phyloP scores from a whole-genome alignment of 2,329 filamentous ascomycete species.

The Pseudohalonectria lignicola region DNA sequence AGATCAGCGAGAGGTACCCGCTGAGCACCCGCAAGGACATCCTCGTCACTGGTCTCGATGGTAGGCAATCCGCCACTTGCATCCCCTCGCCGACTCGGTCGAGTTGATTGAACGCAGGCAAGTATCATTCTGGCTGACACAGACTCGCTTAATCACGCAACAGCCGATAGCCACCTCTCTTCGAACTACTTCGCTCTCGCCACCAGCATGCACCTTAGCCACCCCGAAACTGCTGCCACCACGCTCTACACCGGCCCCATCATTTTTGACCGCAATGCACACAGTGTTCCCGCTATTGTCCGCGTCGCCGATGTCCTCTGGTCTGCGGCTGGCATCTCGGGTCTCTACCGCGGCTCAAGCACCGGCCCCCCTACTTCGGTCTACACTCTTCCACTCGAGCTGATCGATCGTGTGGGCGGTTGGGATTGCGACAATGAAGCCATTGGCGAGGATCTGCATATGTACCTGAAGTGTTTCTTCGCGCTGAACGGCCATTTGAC shows the following conservation, averaged over 20 bases:
- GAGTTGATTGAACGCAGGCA: conserved; percentile 1
- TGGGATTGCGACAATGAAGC: conserved; percentile 63
- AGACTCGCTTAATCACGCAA: conserved; percentile 10
- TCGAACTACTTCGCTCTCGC: conserved; percentile 57
- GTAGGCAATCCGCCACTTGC: no score
- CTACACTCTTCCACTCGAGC: conserved; percentile 56
- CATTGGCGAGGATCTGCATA: conserved; percentile 67
- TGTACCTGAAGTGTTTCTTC: conserved; percentile 72
- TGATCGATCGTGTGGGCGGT: conserved; percentile 58
- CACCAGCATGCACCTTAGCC: conserved; percentile 48
- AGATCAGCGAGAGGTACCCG: conserved; percentile 51
- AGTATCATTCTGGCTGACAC: conserved; percentile 14
- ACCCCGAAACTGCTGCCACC: conserved; percentile 48
- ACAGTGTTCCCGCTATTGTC: conserved; percentile 55
- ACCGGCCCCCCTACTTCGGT: conserved; percentile 64
- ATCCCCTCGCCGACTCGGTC: neutral
- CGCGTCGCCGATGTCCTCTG: conserved; percentile 63
- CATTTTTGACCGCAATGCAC: conserved; percentile 64
- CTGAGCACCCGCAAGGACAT: conserved; percentile 44
- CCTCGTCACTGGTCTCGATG: conserved; percentile 62
- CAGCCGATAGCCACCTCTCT: conserved; percentile 62
- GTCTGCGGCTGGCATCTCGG: conserved; percentile 60
- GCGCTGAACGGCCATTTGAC: conserved; percentile 59
- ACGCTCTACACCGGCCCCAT: conserved; percentile 61
- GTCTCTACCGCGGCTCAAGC: conserved; percentile 50